These are phyloP conservation scores for Quercus wislizeni DNA, from an alignment of 306 rosid species.

Conservation along the genomic window DNA sequence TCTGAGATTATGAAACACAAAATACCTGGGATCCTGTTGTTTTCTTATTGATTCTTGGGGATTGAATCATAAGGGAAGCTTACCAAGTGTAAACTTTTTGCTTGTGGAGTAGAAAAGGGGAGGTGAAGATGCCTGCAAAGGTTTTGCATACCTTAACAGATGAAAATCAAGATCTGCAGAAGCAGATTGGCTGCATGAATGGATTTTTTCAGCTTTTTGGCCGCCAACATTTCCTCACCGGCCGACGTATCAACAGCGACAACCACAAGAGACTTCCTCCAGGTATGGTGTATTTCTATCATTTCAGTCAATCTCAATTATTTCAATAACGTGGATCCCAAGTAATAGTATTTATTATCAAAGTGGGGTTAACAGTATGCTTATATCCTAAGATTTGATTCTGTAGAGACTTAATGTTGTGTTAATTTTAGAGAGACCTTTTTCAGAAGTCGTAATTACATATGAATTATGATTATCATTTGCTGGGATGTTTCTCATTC, in stretches of 20 bases:
- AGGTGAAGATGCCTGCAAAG: constrained; percentile 60
- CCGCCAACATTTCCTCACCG: constrained; percentile 61
- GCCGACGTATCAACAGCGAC: constrained; percentile 32
- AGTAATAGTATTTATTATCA: neutral
- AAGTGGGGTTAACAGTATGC: neutral
- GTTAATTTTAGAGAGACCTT: neutral
- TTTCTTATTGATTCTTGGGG: constrained; percentile 19
- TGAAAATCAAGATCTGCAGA: constrained; percentile 68
- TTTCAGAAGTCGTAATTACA: neutral
- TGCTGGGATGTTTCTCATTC: neutral
- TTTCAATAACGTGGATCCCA: constrained; percentile 6
- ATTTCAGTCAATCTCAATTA: neutral
- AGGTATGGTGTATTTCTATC: constrained; percentile 25
- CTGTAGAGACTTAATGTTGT: neutral
- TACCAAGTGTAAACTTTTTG: neutral
- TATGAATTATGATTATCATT: neutral
- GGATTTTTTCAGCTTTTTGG: constrained; percentile 80
- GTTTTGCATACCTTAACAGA: constrained; percentile 43
- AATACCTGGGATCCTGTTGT: neutral
- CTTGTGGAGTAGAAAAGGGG: constrained; percentile 22
- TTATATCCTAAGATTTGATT: neutral
- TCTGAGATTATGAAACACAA: neutral
- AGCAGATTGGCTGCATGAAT: constrained; percentile 84
- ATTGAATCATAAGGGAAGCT: constrained; percentile 8
- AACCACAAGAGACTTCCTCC: constrained; percentile 42